phyloP scores from a whole-genome alignment of 148 eudicot genomes.

The Nepenthes gracilis region DNA sequence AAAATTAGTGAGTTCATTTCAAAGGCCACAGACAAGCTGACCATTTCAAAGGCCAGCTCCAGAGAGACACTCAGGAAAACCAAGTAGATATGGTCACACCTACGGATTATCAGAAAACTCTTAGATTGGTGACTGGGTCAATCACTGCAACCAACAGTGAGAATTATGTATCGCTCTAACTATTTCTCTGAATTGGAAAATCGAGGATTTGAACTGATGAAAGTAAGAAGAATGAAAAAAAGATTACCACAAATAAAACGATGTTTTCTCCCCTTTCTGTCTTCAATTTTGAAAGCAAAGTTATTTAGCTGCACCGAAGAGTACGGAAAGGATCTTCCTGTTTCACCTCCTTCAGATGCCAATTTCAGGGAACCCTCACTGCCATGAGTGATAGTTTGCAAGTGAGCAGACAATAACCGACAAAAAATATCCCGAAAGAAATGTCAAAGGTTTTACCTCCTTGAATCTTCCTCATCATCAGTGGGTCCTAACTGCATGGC shows the following conservation, averaged over 20 bases:
- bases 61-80: too few species aligned
- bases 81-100: too few species aligned
- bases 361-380: conserved; percentile 67
- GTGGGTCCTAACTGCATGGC: conserved; percentile 60
- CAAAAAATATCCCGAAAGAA: neutral
- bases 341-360: conserved; percentile 62
- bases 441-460: conserved; percentile 24
- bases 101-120: too few species aligned
- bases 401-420: conserved; percentile 6
- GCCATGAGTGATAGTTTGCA: conserved; percentile 6
- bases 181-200: too few species aligned
- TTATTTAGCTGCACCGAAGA: conserved; percentile 26
- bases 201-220: too few species aligned
- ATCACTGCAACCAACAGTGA: too few species aligned
- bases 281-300: conserved; percentile 82
- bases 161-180: too few species aligned
- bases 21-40: too few species aligned
- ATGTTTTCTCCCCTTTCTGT: conserved; percentile 76
- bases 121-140: too few species aligned
- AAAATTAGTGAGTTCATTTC: too few species aligned
- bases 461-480: conserved; percentile 72
- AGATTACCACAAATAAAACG: conserved; percentile 77
- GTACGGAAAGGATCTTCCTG: conserved; percentile 22
- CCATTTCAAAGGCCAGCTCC: too few species aligned
- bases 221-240: neutral